phyloP scores from a whole-genome alignment of 169 alveolate genomes.

The Condylostoma magnum region DNA sequence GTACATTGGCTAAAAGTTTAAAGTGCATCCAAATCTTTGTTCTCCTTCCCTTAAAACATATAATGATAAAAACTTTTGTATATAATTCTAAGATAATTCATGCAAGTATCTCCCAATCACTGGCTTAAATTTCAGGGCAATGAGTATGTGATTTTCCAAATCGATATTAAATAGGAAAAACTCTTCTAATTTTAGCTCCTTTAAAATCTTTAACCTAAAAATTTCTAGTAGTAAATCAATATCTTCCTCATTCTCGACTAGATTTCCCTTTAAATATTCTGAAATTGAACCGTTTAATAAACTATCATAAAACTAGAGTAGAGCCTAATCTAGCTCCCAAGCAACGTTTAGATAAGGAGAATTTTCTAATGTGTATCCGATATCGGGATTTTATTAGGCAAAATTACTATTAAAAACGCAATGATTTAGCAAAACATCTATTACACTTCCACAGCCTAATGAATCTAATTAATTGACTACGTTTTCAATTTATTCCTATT shows the following conservation, averaged over 20 bases:
- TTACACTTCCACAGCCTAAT: slow-evolving; percentile 77
- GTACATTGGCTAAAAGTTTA: slow-evolving; percentile 12
- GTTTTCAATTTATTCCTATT: slow-evolving; percentile 42
- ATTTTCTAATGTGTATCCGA: slow-evolving; percentile 78
- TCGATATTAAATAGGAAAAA: slow-evolving; percentile 68
- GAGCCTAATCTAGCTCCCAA: slow-evolving; percentile 74
- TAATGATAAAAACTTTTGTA: not conserved
- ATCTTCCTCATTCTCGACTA: slow-evolving; percentile 75
- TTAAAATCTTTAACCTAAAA: slow-evolving; percentile 45
- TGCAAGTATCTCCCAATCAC: not conserved
- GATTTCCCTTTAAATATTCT: slow-evolving; percentile 38
- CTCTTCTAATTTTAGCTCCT: slow-evolving; percentile 52
- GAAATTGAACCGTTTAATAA: slow-evolving; percentile 55
- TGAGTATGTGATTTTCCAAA: slow-evolving; percentile 27
- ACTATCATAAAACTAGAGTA: slow-evolving; percentile 72
- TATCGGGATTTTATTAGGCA: slow-evolving; percentile 85
- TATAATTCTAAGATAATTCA: not conserved
- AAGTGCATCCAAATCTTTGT: not conserved
- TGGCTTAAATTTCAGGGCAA: slow-evolving; percentile 1
- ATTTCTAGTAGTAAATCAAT: slow-evolving; percentile 54
- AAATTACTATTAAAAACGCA: slow-evolving; percentile 88
- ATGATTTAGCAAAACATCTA: slow-evolving; percentile 91
- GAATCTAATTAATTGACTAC: slow-evolving; percentile 61
- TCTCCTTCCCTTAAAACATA: slow-evolving; percentile 28
- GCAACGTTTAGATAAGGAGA: slow-evolving; percentile 88